Conservation (phyloP, 2,329 filamentous ascomycete genomes). For the Neofusicoccum cordaticola region DNA sequence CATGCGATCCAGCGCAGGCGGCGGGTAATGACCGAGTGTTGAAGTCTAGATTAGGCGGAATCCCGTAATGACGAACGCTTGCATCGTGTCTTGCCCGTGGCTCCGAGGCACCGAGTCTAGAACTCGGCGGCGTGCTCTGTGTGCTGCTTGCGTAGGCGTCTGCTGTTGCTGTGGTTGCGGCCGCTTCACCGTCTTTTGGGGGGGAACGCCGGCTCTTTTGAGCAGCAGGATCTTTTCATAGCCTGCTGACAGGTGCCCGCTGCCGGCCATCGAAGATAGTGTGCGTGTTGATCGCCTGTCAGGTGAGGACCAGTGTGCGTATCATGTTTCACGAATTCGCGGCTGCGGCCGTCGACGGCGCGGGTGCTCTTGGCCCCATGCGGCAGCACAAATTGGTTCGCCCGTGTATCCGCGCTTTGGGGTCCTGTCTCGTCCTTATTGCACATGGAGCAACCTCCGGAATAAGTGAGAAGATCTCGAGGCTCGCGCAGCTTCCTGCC, state of each 20-base stretch:
- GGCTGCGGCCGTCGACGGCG: not conserved
- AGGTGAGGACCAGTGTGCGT: constrained; percentile 8
- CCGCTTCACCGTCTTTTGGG: constrained; percentile 15
- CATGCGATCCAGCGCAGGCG: constrained; percentile 8
- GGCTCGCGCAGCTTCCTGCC: not conserved
- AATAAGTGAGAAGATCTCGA: constrained; percentile 6
- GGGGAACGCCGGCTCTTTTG: not conserved
- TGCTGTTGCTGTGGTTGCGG: not conserved
- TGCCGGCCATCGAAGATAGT: not conserved
- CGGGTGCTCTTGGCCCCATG: constrained; percentile 12
- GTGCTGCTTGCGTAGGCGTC: not conserved
- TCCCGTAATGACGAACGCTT: constrained; percentile 9
- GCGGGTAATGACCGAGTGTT: constrained; percentile 3
- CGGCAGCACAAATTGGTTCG: constrained; percentile 12
- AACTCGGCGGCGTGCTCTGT: not conserved
- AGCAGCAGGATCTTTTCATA: not conserved
- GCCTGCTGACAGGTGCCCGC: not conserved
- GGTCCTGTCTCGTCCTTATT: constrained; percentile 1
- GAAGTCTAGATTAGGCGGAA: not conserved
- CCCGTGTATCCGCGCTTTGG: constrained; percentile 8
- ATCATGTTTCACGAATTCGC: constrained; percentile 13
- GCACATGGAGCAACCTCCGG: constrained; percentile 9
- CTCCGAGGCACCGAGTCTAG: not conserved
- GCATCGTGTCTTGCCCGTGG: constrained; percentile 1
- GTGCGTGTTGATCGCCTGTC: not conserved